Evolutionary conservation across 768 basidiomycete genomes (phyloP).

Genomic region (Russula brevipes): DNA sequence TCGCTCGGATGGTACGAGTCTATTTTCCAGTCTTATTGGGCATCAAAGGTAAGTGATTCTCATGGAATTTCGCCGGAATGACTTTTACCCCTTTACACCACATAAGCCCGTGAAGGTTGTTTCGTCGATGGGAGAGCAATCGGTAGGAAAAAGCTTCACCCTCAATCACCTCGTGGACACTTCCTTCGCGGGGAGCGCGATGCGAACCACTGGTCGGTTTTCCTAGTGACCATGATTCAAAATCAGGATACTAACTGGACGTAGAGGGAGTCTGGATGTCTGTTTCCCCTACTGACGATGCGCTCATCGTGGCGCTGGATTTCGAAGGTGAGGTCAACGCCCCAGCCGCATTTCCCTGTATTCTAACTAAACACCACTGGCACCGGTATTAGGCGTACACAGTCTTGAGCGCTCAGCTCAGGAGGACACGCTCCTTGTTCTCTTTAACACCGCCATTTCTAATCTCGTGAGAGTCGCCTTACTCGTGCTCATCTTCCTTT

Average conservation of each 20-base stretch:
- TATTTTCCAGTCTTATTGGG: constrained; percentile 59
- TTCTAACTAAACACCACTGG: not conserved
- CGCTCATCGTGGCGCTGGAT: constrained; percentile 54
- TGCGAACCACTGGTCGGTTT: constrained; percentile 48
- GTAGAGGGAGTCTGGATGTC: constrained; percentile 64
- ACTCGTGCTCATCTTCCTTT: not conserved
- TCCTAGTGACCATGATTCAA: not conserved
- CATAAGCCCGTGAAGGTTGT: constrained; percentile 58
- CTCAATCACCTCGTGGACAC: constrained; percentile 60
- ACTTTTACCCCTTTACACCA: not conserved
- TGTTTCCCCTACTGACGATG: constrained; percentile 53
- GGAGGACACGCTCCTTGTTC: constrained; percentile 57
- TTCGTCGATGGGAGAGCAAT: constrained; percentile 66
- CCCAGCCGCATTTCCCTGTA: no score
- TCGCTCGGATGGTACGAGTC: constrained; percentile 65
- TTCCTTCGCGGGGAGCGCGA: constrained; percentile 61
- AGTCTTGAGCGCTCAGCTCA: constrained; percentile 61
- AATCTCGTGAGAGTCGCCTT: constrained; percentile 41
- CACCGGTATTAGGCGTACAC: constrained; percentile 46
- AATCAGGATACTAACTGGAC: not conserved
- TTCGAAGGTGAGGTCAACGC: constrained; percentile 46
- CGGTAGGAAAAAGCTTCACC: constrained; percentile 56
- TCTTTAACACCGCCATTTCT: constrained; percentile 63
- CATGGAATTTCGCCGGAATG: not conserved
- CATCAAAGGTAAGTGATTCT: constrained; percentile 39